These are phyloP conservation scores for Suhomyces panamericanus DNA, from an alignment of 1,139 yeast species.

Conservation along the genomic window DNA sequence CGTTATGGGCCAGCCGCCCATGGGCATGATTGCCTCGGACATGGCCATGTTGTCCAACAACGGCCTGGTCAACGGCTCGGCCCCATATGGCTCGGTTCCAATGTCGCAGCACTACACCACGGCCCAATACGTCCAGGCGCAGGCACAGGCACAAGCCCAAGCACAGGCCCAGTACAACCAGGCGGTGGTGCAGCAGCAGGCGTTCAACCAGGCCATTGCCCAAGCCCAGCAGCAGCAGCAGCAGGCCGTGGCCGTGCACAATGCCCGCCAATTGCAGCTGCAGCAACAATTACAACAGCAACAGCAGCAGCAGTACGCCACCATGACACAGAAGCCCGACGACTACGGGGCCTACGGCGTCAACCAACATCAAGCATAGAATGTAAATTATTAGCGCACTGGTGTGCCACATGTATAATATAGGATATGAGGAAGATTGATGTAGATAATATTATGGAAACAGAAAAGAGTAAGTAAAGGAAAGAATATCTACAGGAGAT, in stretches of 20 bases:
- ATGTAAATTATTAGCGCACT: slow-evolving; percentile 8
- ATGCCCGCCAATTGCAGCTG: slow-evolving; percentile 13
- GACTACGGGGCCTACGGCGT: slow-evolving; percentile 8
- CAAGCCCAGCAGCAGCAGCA: slow-evolving; percentile 19
- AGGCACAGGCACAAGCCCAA: slow-evolving; percentile 11
- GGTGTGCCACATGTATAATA: slow-evolving; percentile 8
- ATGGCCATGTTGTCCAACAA: slow-evolving; percentile 14
- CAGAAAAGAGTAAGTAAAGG: too few relatives aligned
- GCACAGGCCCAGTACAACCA: slow-evolving; percentile 15
- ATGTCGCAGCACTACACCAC: slow-evolving; percentile 12
- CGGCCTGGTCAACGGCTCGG: slow-evolving; percentile 5
- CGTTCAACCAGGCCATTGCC: slow-evolving; percentile 19
- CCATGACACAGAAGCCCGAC: slow-evolving; percentile 15
- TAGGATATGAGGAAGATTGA: neutral
- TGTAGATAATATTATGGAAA: too few relatives aligned
- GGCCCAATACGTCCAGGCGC: slow-evolving; percentile 14
- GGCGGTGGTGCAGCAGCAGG: slow-evolving; percentile 18
- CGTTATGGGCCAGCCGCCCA: slow-evolving; percentile 11
- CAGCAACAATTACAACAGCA: slow-evolving; percentile 11
- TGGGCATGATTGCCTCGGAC: slow-evolving; percentile 16
- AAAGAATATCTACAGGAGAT: too few relatives aligned
- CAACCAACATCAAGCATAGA: slow-evolving; percentile 11
- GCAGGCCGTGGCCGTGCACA: slow-evolving; percentile 11
- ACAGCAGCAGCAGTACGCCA: slow-evolving; percentile 15
- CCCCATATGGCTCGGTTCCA: slow-evolving; percentile 11